A percentile compares a stretch with the other conserved stretches of the same genome.
These are phyloP conservation scores for Piper betle DNA, from an alignment of 164 flowering plant species.

Conservation along the genomic window DNA sequence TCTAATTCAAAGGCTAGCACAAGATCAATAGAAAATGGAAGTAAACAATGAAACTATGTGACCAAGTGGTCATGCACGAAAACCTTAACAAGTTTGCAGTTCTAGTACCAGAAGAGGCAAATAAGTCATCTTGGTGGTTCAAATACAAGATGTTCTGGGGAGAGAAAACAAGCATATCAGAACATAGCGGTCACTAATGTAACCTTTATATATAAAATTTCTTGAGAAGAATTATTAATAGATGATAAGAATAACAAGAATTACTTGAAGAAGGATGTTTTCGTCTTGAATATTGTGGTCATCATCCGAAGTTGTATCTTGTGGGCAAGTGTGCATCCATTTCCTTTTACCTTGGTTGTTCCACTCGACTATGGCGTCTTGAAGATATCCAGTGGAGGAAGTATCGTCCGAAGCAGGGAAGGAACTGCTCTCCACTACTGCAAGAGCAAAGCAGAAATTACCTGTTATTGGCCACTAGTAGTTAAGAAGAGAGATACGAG, in stretches of 20 bases:
- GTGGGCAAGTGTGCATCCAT: constrained; percentile 6
- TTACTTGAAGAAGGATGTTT: constrained; percentile 4
- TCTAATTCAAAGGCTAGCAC: constrained; percentile 3
- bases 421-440: constrained; percentile 6
- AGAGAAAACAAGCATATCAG: not conserved
- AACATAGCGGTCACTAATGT: too few species aligned
- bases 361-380: constrained; percentile 23
- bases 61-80: too few species aligned
- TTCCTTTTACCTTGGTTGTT: constrained; percentile 12
- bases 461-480: not conserved
- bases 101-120: not conserved
- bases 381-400: constrained; percentile 18
- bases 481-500: not conserved
- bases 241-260: not conserved
- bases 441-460: not conserved
- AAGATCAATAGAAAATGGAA: not conserved
- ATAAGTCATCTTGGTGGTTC: constrained; percentile 3
- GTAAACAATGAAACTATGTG: too few species aligned
- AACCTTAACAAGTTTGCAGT: too few species aligned
- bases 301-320: constrained; percentile 1
- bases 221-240: too few species aligned
- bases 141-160: constrained; percentile 9
- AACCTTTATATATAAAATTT: too few species aligned
- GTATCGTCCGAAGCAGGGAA: constrained; percentile 1
- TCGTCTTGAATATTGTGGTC: not conserved